These are phyloP conservation scores for Chrysoporthe deuterocubensis DNA, from an alignment of 2,329 filamentous ascomycete species.

Conservation along the genomic window DNA sequence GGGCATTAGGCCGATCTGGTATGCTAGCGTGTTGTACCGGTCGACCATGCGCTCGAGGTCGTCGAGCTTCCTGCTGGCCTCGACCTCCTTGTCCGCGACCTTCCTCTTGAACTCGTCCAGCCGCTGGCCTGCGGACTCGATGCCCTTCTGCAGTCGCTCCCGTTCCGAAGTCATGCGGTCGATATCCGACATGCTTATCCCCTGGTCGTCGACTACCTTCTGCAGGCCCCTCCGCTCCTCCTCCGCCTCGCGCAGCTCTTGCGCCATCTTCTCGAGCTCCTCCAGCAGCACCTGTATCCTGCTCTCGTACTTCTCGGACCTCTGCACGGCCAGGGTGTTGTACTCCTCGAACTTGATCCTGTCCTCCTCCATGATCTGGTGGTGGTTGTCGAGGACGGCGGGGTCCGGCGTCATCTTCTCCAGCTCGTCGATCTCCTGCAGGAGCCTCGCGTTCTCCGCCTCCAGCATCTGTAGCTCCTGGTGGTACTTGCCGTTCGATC, in stretches of 20 bases:
- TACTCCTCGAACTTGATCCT: constrained; percentile 95
- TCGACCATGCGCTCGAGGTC: constrained; percentile 91
- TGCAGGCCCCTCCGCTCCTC: constrained; percentile 81
- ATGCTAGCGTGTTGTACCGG: constrained; percentile 90
- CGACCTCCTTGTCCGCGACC: constrained; percentile 84
- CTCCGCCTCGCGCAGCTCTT: constrained; percentile 79
- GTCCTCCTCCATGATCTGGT: constrained; percentile 93
- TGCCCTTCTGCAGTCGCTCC: constrained; percentile 86
- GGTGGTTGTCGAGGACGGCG: constrained; percentile 82
- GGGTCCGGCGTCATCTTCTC: constrained; percentile 86
- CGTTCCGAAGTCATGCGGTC: constrained; percentile 98
- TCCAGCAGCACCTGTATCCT: constrained; percentile 82
- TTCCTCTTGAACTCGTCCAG: constrained; percentile 85
- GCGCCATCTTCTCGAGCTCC: constrained; percentile 78
- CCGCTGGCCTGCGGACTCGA: constrained; percentile 74
- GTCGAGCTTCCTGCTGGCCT: constrained; percentile 83
- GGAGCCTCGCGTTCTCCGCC: constrained; percentile 78
- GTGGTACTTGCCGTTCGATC: constrained; percentile 80
- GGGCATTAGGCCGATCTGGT: constrained; percentile 91
- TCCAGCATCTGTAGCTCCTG: constrained; percentile 86
- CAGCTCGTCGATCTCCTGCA: constrained; percentile 86
- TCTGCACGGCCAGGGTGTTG: constrained; percentile 80
- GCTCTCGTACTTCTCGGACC: constrained; percentile 86
- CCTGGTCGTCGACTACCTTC: constrained; percentile 85
- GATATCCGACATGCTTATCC: constrained; percentile 97